phyloP scores from a whole-genome alignment of 495 filamentous ascomycete genomes.

The Collariella sp. region DNA sequence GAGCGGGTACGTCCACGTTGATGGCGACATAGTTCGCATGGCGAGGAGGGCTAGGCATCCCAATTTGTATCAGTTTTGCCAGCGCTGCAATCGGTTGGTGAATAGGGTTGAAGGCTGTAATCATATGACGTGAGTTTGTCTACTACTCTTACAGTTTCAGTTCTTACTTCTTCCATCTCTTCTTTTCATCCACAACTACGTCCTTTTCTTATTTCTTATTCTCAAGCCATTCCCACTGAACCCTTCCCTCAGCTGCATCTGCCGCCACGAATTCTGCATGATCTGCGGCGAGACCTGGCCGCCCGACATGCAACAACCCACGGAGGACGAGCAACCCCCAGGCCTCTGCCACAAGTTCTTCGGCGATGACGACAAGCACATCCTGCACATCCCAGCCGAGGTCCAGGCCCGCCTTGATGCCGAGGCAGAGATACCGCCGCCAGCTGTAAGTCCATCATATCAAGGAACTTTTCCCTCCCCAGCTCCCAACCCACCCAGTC shows the following conservation, averaged over 20 bases:
- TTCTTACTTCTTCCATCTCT: not conserved
- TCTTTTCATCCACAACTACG: not conserved
- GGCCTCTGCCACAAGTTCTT: not conserved
- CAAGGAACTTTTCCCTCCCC: too few species aligned
- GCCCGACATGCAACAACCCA: too few species aligned
- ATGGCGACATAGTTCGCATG: not conserved
- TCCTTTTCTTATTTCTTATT: not conserved
- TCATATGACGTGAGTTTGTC: not conserved
- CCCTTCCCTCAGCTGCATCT: not conserved
- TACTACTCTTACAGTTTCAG: not conserved
- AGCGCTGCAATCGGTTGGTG: not conserved
- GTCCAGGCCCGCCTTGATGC: not conserved
- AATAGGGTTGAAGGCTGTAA: not conserved
- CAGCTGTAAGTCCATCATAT: not conserved
- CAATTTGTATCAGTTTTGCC: slow-evolving; percentile 2
- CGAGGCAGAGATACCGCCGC: not conserved
- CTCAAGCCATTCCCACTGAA: not conserved
- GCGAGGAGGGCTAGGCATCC: not conserved
- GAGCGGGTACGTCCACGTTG: not conserved
- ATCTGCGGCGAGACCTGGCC: not conserved
- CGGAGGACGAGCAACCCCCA: too few species aligned
- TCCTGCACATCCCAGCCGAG: not conserved
- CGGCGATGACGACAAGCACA: not conserved
- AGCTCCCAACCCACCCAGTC: too few species aligned
- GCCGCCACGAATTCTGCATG: slow-evolving; percentile 7